Evolutionary conservation across 768 basidiomycete genomes (phyloP).

Genomic region (Rhodosporidiobolus odoratus): DNA sequence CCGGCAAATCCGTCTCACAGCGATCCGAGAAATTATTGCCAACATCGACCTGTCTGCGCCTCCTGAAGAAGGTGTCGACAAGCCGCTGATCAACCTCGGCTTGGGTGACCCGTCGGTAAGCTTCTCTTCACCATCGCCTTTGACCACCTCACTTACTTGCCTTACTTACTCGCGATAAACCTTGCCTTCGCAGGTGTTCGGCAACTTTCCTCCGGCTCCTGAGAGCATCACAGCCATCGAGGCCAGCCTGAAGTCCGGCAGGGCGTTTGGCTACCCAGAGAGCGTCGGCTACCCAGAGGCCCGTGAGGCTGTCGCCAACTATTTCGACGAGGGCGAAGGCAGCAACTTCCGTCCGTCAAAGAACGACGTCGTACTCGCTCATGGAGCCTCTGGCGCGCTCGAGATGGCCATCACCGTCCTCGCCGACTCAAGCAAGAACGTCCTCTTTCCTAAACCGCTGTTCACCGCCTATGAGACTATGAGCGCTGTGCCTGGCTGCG

Average conservation of each 20-base stretch:
- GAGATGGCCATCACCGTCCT: constrained; percentile 44
- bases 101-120: constrained; percentile 47
- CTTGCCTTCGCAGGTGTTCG: neutral
- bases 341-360: constrained; percentile 36
- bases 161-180: neutral
- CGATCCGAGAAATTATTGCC: constrained; percentile 33
- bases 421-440: constrained; percentile 42
- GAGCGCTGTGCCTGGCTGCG: constrained; percentile 41
- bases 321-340: constrained; percentile 45
- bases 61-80: constrained; percentile 22
- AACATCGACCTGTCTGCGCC: constrained; percentile 33
- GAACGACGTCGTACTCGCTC: constrained; percentile 41
- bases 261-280: constrained; percentile 45
- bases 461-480: constrained; percentile 47
- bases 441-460: constrained; percentile 46
- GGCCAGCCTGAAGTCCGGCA: constrained; percentile 37
- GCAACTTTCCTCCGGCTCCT: constrained; percentile 42
- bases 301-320: constrained; percentile 45
- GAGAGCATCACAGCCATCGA: constrained; percentile 43
- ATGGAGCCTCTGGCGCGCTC: constrained; percentile 47
- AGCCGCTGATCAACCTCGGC: constrained; percentile 48
- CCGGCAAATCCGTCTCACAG: neutral
- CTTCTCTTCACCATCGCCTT: neutral
- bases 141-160: too few relatives aligned
- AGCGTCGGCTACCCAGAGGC: constrained; percentile 44